phyloP scores from a whole-genome alignment of 2,329 filamentous ascomycete genomes.

The Botrytis fabae region DNA sequence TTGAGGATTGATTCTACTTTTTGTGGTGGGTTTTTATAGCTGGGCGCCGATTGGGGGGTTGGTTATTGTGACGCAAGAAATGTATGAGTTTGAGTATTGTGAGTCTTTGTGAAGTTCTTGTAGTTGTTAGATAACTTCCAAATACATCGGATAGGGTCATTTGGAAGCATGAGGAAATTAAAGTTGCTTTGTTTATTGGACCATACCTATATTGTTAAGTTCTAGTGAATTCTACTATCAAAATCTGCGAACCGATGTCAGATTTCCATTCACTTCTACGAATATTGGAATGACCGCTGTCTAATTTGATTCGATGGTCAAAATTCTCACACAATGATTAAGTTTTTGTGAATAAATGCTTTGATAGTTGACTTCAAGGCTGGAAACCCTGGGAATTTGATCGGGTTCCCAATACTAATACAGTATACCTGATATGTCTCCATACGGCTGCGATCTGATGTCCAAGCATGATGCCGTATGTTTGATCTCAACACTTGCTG shows the following conservation, averaged over 20 bases:
- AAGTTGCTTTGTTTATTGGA: not conserved
- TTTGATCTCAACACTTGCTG: not conserved
- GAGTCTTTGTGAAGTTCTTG: not conserved
- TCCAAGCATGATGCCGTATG: not conserved
- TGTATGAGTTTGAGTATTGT: slow-evolving; percentile 5
- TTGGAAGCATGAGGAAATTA: not conserved
- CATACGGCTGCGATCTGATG: not conserved
- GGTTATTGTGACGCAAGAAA: slow-evolving; percentile 6
- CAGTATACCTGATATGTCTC: not conserved
- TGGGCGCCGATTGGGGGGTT: not conserved
- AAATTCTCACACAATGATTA: not conserved
- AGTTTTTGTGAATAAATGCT: not conserved
- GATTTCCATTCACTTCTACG: not conserved
- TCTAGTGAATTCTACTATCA: not conserved
- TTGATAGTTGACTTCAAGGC: not conserved
- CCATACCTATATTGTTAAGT: not conserved
- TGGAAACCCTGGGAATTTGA: not conserved
- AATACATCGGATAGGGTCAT: not conserved
- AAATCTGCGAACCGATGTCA: not conserved
- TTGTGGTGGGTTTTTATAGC: not conserved
- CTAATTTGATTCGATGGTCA: not conserved
- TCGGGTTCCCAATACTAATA: not conserved
- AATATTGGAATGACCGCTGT: not conserved
- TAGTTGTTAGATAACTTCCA: not conserved
- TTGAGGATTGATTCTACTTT: slow-evolving; percentile 9